These are phyloP conservation scores for Coemansia sp. DNA, from an alignment of 192 early-diverging fungal species.

Conservation along the genomic window DNA sequence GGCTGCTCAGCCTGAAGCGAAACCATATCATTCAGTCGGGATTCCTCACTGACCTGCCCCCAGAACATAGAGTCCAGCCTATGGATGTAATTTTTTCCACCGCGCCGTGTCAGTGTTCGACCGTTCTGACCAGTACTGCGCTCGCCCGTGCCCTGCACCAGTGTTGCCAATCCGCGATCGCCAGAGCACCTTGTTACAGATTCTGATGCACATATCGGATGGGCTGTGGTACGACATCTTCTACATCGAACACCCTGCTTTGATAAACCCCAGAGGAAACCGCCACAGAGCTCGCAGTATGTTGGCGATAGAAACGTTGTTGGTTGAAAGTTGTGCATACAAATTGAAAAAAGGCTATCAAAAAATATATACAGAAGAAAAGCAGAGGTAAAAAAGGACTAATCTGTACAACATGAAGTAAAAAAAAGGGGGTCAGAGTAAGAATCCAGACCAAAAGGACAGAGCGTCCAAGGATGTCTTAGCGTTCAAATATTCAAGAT, in stretches of 20 bases:
- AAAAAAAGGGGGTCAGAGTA: not conserved
- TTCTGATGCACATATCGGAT: conserved; percentile 56
- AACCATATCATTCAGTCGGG: conserved; percentile 31
- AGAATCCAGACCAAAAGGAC: not conserved
- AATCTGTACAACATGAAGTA: not conserved
- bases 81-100: conserved; percentile 12
- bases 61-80: conserved; percentile 49
- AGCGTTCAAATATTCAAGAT: not conserved
- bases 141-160: conserved; percentile 4
- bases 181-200: conserved; percentile 30
- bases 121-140: not conserved
- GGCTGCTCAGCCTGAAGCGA: conserved; percentile 49
- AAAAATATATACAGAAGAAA: conserved; percentile 6
- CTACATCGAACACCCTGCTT: conserved; percentile 63
- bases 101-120: not conserved
- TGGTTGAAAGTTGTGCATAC: conserved; percentile 57
- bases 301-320: conserved; percentile 59
- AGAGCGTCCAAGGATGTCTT: not conserved
- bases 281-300: conserved; percentile 63
- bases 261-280: conserved; percentile 67
- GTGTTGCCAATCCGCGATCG: conserved; percentile 36
- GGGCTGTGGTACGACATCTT: conserved; percentile 55
- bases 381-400: conserved; percentile 2
- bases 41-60: conserved; percentile 49
- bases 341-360: not conserved